Conservation (phyloP, 768 basidiomycete species). For the Phaffia australis region DNA sequence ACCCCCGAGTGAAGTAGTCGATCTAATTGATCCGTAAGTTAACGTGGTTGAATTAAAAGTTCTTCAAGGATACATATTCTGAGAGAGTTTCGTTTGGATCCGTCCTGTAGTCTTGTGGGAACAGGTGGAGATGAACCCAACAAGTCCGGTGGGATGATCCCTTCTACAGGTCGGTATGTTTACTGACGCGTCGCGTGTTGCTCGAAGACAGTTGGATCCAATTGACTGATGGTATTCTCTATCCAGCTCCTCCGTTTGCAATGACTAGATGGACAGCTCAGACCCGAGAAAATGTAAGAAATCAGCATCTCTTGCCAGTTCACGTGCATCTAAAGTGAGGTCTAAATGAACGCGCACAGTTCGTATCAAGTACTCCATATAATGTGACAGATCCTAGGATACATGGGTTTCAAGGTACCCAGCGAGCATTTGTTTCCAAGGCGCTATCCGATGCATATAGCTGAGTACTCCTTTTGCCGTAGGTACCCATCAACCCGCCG, state of each 20-base stretch:
- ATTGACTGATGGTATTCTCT: conserved; percentile 27
- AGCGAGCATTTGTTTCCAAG: conserved; percentile 41
- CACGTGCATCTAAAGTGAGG: conserved; percentile 53
- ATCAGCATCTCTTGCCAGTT: conserved; percentile 31
- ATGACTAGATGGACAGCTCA: conserved; percentile 82
- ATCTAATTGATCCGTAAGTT: conserved; percentile 11
- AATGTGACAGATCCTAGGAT: conserved; percentile 46
- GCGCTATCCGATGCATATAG: background rate
- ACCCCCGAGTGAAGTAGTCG: conserved; percentile 4
- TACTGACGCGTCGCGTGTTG: background rate
- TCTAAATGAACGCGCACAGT: conserved; percentile 30
- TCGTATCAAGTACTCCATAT: conserved; percentile 31
- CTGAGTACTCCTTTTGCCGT: background rate
- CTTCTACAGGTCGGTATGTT: conserved; percentile 30
- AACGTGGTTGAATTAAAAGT: background rate
- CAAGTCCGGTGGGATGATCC: conserved; percentile 50
- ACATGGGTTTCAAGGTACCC: conserved; percentile 67
- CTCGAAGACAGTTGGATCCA: background rate
- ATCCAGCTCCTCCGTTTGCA: conserved; percentile 60
- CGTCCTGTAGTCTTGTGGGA: background rate
- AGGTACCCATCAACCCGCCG: conserved; percentile 42
- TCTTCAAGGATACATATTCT: no score
- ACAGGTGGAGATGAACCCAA: conserved; percentile 21
- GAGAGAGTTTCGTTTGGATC: background rate
- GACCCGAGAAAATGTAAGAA: conserved; percentile 49